These are phyloP conservation scores for Canavalia ensiformis DNA, from an alignment of 306 rosid species.

Conservation along the genomic window DNA sequence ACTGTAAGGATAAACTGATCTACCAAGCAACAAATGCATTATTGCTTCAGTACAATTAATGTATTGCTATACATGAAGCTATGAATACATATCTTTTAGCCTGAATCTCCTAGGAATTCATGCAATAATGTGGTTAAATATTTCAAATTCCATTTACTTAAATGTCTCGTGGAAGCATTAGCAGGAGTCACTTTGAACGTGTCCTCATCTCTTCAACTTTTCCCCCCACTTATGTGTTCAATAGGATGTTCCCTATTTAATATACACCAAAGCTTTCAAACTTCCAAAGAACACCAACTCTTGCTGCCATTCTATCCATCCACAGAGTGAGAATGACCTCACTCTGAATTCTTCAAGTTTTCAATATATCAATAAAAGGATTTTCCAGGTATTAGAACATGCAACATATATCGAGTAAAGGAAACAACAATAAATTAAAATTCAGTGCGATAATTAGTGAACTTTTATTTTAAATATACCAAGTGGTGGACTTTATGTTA, in stretches of 20 bases:
- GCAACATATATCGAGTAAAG: not conserved
- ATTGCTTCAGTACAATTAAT: conserved; percentile 16
- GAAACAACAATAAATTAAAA: not conserved
- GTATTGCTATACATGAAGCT: not conserved
- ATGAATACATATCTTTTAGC: not conserved
- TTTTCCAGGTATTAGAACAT: not conserved
- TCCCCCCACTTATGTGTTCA: not conserved
- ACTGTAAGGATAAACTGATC: conserved; percentile 4
- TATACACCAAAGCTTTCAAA: conserved; percentile 7
- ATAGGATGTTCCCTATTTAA: conserved; percentile 12
- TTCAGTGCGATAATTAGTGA: not conserved
- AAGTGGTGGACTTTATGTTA: not conserved
- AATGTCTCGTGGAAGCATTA: not conserved
- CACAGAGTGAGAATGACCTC: not conserved
- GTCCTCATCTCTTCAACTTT: conserved; percentile 1
- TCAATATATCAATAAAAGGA: not conserved
- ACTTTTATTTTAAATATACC: not conserved
- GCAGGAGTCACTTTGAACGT: not conserved
- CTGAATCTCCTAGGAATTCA: conserved; percentile 13
- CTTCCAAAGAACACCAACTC: conserved; percentile 3
- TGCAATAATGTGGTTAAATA: not conserved
- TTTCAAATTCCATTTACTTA: conserved; percentile 17
- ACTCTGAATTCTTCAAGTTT: conserved; percentile 1
- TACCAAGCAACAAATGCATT: not conserved
- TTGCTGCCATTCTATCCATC: not conserved